These are phyloP conservation scores for Bertia moriformis DNA, from an alignment of 2,329 filamentous ascomycete species.

Conservation along the genomic window DNA sequence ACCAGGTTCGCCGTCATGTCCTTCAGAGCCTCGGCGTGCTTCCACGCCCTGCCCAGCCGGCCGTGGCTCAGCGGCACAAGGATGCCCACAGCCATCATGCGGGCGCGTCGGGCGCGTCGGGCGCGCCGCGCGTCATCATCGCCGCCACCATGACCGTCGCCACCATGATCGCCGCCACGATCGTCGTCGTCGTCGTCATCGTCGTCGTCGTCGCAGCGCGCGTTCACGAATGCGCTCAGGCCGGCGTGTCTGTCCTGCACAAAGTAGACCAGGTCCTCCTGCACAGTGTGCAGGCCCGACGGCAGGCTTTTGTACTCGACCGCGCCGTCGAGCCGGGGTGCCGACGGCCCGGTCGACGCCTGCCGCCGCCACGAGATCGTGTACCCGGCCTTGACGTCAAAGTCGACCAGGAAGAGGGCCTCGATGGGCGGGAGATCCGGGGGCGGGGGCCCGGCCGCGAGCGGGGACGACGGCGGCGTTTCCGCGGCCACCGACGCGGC, in stretches of 20 bases:
- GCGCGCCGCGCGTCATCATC: slow-evolving; percentile 57
- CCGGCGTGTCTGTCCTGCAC: too few species aligned
- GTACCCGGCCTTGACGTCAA: slow-evolving; percentile 83
- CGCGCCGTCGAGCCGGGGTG: slow-evolving; percentile 56
- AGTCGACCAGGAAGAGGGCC: slow-evolving; percentile 76
- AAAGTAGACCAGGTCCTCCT: slow-evolving; percentile 85
- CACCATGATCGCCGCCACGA: background rate
- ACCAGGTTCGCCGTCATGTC: slow-evolving; percentile 58
- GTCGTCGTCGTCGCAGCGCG: too few species aligned
- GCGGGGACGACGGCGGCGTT: too few species aligned
- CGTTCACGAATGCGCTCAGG: slow-evolving; percentile 87
- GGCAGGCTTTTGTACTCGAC: slow-evolving; percentile 95
- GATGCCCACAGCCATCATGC: slow-evolving; percentile 83
- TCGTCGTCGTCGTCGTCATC: slow-evolving; percentile 18
- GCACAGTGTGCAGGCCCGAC: slow-evolving; percentile 78
- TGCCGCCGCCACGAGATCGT: slow-evolving; percentile 74
- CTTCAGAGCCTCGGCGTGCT: slow-evolving; percentile 65
- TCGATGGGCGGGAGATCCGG: slow-evolving; percentile 47
- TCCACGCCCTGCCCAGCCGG: slow-evolving; percentile 75
- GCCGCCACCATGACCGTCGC: slow-evolving; percentile 56
- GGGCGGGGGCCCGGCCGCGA: slow-evolving; percentile 6
- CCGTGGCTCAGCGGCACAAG: slow-evolving; percentile 77
- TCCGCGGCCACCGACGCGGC: too few species aligned
- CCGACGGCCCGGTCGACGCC: slow-evolving; percentile 30
- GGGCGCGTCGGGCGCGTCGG: slow-evolving; percentile 76